Base-by-base conservation (phyloP, 2,329 filamentous ascomycete genomes). In the Neurospora crassa region DNA sequence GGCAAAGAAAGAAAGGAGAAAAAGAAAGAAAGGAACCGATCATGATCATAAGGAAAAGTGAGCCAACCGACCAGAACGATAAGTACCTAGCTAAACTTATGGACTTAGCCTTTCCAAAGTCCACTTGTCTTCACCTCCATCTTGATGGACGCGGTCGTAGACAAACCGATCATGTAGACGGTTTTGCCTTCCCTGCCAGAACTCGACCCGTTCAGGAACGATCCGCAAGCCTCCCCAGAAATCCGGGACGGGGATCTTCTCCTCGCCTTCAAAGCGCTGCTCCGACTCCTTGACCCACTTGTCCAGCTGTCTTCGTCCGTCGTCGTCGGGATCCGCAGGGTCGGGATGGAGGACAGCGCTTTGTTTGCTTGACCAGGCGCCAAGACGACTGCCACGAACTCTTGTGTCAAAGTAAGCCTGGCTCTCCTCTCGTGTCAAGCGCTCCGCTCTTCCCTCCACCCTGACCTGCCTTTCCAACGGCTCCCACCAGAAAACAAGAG, bases 161-260 rank as follows among this genome's bases (percentile, higher is more conserved):
- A 90, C 87, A 80, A 99, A 98, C 34, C 96, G 91, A 84, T 99
- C 96, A 82, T 99, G 96, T 80, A 99, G 82, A 72, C 96, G 87
- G 82, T 91, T 97, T 79, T 93, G 88, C 77, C 96, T 88, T 2
- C 96, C 96, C 84, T 97, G 94, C 89, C 96, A 99, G 80, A 99
- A 99, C 86, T 99, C 96, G 68, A 99, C 87, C 76, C 89, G 88
- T 78, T 94, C 91, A 0, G 96, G 95, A 74, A 94, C 86, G 72
- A 99, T 87, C 76, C 95, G 89, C 79, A 97, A 79, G 0, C 96
- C 96, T 40, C 96, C 96, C 96, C 96, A 99, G 80, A 97, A 97
- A 11, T 92, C 90, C 4, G 96, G 96, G 68, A 97, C 90, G 1
- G 94, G 94, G 75, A 99, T 97, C 71, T 92, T 82, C 40, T 97